These are phyloP conservation scores for Serpula lacrymans DNA, from an alignment of 768 basidiomycete genomes.

Conservation along the genomic window DNA sequence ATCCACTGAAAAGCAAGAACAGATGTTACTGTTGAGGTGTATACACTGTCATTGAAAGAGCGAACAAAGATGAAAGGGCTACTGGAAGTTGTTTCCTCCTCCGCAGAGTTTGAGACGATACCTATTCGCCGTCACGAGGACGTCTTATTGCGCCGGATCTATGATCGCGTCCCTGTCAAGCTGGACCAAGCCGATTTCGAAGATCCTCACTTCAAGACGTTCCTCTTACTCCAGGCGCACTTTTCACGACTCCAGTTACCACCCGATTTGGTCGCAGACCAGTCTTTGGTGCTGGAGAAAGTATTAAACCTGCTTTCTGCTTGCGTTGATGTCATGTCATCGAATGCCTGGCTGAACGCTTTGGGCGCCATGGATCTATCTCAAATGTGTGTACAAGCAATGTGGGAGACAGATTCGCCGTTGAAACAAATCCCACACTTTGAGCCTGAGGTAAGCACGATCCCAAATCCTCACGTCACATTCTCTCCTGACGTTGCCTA, in stretches of 20 bases:
- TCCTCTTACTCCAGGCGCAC: conserved; percentile 94
- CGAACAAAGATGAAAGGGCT: conserved; percentile 96
- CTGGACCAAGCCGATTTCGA: conserved; percentile 81
- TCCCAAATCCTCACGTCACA: background rate
- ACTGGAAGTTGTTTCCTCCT: conserved; percentile 94
- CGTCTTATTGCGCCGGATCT: conserved; percentile 77
- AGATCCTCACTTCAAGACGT: conserved; percentile 97
- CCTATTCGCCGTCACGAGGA: conserved; percentile 97
- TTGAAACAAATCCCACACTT: conserved; percentile 97
- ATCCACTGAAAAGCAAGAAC: too few relatives aligned
- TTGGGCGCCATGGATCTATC: conserved; percentile 96
- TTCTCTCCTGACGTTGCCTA: conserved; percentile 4
- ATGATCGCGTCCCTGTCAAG: conserved; percentile 97
- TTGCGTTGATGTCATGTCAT: conserved; percentile 97
- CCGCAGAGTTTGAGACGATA: conserved; percentile 92
- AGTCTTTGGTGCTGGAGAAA: conserved; percentile 82
- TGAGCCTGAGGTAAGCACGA: conserved; percentile 67
- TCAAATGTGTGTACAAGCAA: conserved; percentile 97
- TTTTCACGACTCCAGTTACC: conserved; percentile 92
- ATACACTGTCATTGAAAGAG: conserved; percentile 92
- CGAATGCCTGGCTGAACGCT: conserved; percentile 92
- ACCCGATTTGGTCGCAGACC: conserved; percentile 91
- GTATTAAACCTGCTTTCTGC: conserved; percentile 89
- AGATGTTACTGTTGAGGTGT: conserved; percentile 97
- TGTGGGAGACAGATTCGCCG: conserved; percentile 97